A percentile compares a stretch with the other conserved stretches of the same genome.
Conservation (phyloP, 2,329 filamentous ascomycete genomes). For the Alternaria alternata region DNA sequence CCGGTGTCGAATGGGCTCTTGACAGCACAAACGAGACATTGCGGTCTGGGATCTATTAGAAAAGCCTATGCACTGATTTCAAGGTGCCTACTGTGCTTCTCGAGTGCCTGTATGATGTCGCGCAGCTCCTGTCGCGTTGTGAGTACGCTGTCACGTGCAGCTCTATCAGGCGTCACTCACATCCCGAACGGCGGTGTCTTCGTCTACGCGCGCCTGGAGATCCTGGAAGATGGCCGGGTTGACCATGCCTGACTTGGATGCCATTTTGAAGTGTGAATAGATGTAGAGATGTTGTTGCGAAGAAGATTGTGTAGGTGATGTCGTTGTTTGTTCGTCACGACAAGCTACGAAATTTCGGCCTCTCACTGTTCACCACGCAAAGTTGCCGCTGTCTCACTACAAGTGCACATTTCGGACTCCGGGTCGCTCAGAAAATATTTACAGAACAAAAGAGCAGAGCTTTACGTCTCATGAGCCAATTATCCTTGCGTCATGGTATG, state of each 20-base stretch:
- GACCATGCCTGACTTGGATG: conserved; percentile 63
- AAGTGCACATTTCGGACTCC: neutral
- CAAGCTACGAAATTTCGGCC: conserved; percentile 1
- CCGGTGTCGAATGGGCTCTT: conserved; percentile 86
- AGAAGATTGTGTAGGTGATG: neutral
- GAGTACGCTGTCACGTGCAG: conserved; percentile 41
- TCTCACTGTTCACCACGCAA: neutral
- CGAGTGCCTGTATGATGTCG: conserved; percentile 80
- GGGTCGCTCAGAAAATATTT: neutral
- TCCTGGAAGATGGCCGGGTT: conserved; percentile 86
- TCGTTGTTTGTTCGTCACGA: neutral
- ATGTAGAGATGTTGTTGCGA: neutral
- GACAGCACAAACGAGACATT: conserved; percentile 84
- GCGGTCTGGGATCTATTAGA: conserved; percentile 62
- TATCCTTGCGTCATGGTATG: neutral
- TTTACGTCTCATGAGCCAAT: neutral
- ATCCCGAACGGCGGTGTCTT: conserved; percentile 83
- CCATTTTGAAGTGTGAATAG: conserved; percentile 28
- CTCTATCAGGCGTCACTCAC: conserved; percentile 49
- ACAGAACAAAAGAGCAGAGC: neutral
- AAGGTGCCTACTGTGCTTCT: conserved; percentile 69
- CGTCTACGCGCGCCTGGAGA: conserved; percentile 88
- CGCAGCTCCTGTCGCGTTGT: conserved; percentile 68
- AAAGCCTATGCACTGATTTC: neutral
- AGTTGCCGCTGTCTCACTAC: neutral